Evolutionary conservation across 2,329 filamentous ascomycete genomes (phyloP).

Genomic region (Keithomyces neogunnii): DNA sequence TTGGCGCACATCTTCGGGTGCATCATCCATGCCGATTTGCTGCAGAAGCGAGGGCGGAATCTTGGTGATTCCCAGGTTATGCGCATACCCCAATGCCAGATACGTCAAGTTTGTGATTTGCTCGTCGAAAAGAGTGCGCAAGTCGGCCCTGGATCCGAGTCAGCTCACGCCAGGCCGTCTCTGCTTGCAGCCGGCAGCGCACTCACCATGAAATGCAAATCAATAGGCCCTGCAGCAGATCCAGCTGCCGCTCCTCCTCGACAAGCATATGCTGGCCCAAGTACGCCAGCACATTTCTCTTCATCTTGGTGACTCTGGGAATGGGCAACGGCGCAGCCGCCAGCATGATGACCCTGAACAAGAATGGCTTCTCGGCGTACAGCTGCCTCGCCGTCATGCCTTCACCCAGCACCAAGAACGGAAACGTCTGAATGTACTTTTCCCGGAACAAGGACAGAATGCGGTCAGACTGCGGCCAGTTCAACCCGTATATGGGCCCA

Average conservation of each 20-base stretch:
- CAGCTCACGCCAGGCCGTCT: too few species aligned
- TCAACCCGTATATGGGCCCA: slow-evolving; percentile 25
- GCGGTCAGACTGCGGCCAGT: slow-evolving; percentile 28
- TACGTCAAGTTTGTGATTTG: slow-evolving; percentile 29
- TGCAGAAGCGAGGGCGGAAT: slow-evolving; percentile 6
- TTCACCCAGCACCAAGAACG: slow-evolving; percentile 26
- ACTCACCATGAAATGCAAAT: slow-evolving; percentile 36
- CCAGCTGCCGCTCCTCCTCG: slow-evolving; percentile 30
- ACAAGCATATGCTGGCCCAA: slow-evolving; percentile 27
- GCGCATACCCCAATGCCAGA: slow-evolving; percentile 31
- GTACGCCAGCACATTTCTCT: slow-evolving; percentile 31
- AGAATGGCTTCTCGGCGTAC: slow-evolving; percentile 25
- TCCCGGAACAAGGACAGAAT: slow-evolving; percentile 24
- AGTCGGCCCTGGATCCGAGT: slow-evolving; percentile 22
- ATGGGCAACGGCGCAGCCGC: slow-evolving; percentile 21
- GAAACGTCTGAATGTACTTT: slow-evolving; percentile 26
- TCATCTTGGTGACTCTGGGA: slow-evolving; percentile 27
- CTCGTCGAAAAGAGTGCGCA: slow-evolving; percentile 24
- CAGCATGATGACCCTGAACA: slow-evolving; percentile 31
- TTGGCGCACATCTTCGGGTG: slow-evolving; percentile 8
- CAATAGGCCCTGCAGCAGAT: slow-evolving; percentile 37
- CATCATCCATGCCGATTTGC: slow-evolving; percentile 7
- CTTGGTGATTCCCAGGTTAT: slow-evolving; percentile 28
- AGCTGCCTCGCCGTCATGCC: slow-evolving; percentile 21
- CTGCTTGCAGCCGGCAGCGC: too few species aligned